These are phyloP conservation scores for Agrocybe chaxingu DNA, from an alignment of 768 basidiomycete genomes.

Conservation along the genomic window DNA sequence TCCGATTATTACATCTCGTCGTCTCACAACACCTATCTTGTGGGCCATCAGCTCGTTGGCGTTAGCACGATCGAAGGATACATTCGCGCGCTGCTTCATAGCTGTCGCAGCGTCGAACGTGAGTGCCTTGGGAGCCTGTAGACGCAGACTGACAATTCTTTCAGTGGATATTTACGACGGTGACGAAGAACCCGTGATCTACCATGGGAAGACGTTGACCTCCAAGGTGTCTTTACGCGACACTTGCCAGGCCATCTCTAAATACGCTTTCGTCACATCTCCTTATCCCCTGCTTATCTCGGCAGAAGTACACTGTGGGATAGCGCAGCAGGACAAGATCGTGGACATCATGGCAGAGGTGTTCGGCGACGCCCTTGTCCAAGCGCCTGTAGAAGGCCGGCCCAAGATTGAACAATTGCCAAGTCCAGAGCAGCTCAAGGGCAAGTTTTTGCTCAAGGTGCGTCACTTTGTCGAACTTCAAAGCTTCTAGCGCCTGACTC, in stretches of 20 bases:
- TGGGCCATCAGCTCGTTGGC: conserved; percentile 84
- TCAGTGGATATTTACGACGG: conserved; percentile 93
- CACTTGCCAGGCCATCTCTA: conserved; percentile 77
- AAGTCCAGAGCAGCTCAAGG: conserved; percentile 80
- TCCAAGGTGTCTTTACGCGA: conserved; percentile 78
- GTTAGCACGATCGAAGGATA: conserved; percentile 91
- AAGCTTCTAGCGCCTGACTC: neutral
- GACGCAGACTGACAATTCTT: conserved; percentile 3
- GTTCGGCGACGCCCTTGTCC: conserved; percentile 40
- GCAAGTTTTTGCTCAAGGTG: conserved; percentile 82
- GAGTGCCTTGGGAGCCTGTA: conserved; percentile 23
- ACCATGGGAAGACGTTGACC: conserved; percentile 88
- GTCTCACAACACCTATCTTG: conserved; percentile 91
- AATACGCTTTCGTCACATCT: conserved; percentile 88
- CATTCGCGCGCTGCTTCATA: conserved; percentile 83
- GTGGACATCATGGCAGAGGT: conserved; percentile 66
- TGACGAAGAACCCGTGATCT: conserved; percentile 78
- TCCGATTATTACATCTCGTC: conserved; percentile 88
- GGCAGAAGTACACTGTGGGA: conserved; percentile 83
- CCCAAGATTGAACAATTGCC: conserved; percentile 58
- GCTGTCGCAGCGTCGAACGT: conserved; percentile 95
- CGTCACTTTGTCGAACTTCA: conserved; percentile 1
- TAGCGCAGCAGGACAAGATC: conserved; percentile 77
- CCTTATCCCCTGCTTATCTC: conserved; percentile 93
- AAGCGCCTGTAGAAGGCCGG: conserved; percentile 38